Evolutionary conservation across 2,329 filamentous ascomycete genomes (phyloP), one percentile per base, ranked within the genome.

Genomic region (Akanthomyces muscarius): DNA sequence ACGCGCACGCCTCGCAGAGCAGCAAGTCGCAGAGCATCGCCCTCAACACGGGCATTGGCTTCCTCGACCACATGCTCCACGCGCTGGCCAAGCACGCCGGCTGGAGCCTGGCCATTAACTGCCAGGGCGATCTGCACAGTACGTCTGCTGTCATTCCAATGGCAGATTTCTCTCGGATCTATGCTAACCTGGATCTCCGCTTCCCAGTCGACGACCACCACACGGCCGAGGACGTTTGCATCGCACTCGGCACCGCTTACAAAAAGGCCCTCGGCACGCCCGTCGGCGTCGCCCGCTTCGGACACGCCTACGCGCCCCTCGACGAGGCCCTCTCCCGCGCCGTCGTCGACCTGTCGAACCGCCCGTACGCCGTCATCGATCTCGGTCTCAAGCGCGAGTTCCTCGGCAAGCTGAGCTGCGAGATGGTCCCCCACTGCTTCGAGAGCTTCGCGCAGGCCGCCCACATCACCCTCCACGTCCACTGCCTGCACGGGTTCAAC

Each of bases 61-160:
- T 99, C 78, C 83, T 99, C 63, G 95, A 99, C 80, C 95, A 99
- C 81, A 98, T 99, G 94, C 84, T 98, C 57, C 95, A 99, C 77
- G 95, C 95, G 6, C 84, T 98, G 62, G 91, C 95, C 57, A 98
- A 99, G 79, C 95, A 99, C 78, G 88, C 90, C 6, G 94, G 95
- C 66, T 98, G 94, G 95, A 95, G 90, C 79, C 78, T 99, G 69
- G 87, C 87, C 38, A 81, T 99, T 63, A 82, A 86, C 67, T 96
- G 92, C 77, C 85, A 89, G 75, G 95, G 95, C 61, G 95, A 99
- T 78, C 79, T 98, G 60, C 90, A 96, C 81, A 97, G 91, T 94
- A 78, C 68, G 86, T 83, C 47, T 38, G 54, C 45, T 6, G 50
- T 11, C 33, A 18, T 48, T 5, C 13, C 33, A 36, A n/a, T 7